A percentile compares a stretch with the other conserved stretches of the same genome.
Conservation (phyloP, 1,139 yeast species). For the Saccharomyces hybrid region DNA sequence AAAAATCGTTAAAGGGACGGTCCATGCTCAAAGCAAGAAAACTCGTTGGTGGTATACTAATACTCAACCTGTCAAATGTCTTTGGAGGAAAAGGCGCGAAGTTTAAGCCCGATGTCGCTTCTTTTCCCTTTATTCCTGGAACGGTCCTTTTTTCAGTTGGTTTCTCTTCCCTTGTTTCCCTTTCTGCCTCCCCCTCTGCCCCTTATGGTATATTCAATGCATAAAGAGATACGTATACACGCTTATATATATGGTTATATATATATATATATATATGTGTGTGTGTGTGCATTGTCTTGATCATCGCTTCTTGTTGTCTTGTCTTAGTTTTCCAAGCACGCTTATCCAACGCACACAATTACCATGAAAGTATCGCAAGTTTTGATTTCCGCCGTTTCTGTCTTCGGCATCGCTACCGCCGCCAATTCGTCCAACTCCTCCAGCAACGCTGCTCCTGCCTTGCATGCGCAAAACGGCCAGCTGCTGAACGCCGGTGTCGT, state of each 20-base stretch:
- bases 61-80: neutral
- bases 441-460: conserved; percentile 9
- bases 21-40: too few species aligned
- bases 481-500: conserved; percentile 13
- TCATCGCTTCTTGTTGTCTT: too few species aligned
- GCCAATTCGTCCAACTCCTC: conserved; percentile 4
- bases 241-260: neutral
- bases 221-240: too few species aligned
- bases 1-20: neutral
- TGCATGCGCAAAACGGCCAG: conserved; percentile 7
- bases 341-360: neutral
- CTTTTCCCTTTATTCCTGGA: neutral
- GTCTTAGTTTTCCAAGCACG: neutral
- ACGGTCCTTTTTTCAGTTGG: neutral
- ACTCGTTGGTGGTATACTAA: too few species aligned
- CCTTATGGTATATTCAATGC: neutral
- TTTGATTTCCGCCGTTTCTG: neutral
- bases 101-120: neutral
- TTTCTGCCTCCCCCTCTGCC: neutral
- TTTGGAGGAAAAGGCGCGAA: neutral
- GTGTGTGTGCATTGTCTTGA: too few species aligned
- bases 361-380: neutral
- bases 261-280: neutral
- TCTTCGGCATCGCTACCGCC: neutral
- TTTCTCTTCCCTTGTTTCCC: neutral